These are phyloP conservation scores for Lenzites betulinus DNA, from an alignment of 768 basidiomycete species.

Conservation along the genomic window DNA sequence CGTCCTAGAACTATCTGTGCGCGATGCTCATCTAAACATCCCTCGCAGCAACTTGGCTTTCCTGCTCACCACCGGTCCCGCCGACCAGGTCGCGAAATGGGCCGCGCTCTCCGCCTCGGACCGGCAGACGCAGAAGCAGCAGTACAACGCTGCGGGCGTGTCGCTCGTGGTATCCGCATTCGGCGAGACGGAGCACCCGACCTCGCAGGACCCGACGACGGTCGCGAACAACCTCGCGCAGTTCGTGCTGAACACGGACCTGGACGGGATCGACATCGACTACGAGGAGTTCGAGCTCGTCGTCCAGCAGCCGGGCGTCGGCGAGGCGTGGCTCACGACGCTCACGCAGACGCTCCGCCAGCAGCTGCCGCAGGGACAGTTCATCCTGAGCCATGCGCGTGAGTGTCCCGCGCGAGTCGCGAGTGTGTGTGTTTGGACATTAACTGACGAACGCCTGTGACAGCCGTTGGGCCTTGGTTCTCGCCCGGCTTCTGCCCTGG, in stretches of 20 bases:
- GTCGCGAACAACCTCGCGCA: conserved; percentile 47
- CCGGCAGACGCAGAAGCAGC: conserved; percentile 43
- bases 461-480: conserved; percentile 50
- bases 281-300: conserved; percentile 60
- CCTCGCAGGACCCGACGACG: conserved; percentile 36
- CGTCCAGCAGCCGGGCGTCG: conserved; percentile 53
- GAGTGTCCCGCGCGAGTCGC: conserved; percentile 29
- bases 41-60: conserved; percentile 42
- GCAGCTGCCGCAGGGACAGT: conserved; percentile 37
- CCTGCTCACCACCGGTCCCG: conserved; percentile 41
- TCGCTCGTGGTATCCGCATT: conserved; percentile 59
- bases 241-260: conserved; percentile 46
- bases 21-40: neutral
- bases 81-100: conserved; percentile 49
- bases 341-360: conserved; percentile 39
- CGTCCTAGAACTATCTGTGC: too few species aligned
- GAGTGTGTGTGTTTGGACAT: conserved; percentile 34
- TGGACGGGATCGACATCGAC: conserved; percentile 59
- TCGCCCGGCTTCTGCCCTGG: conserved; percentile 35
- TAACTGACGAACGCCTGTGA: conserved; percentile 21
- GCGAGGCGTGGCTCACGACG: conserved; percentile 46
- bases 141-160: conserved; percentile 58
- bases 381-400: conserved; percentile 29
- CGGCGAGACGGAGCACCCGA: conserved; percentile 49
- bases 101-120: conserved; percentile 37